These are phyloP conservation scores for Phanerochaete carnosa DNA, from an alignment of 768 basidiomycete species.

Conservation along the genomic window DNA sequence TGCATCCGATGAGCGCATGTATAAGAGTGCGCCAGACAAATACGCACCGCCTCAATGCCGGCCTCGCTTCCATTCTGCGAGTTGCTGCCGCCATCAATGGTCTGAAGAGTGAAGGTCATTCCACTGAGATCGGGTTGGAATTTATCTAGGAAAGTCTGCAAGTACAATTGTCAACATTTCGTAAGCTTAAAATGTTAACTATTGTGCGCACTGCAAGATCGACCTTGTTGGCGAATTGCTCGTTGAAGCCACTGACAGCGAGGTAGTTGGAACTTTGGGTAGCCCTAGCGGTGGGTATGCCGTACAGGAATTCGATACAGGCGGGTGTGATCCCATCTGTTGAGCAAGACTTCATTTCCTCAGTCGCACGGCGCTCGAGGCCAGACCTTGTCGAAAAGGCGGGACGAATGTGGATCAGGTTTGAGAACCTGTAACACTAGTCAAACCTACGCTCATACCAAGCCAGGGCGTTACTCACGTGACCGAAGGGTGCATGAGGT, in stretches of 20 bases:
- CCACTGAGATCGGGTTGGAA: conserved; percentile 45
- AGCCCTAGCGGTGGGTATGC: conserved; percentile 21
- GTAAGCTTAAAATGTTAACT: background rate
- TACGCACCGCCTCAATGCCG: conserved; percentile 60
- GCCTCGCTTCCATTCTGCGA: conserved; percentile 47
- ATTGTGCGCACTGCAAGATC: conserved; percentile 15
- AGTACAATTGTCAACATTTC: conserved; percentile 27
- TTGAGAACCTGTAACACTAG: background rate
- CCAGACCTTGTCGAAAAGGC: conserved; percentile 21
- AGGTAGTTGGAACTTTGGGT: conserved; percentile 13
- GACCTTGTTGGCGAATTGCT: conserved; percentile 19
- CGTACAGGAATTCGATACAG: conserved; percentile 31
- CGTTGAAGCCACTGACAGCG: conserved; percentile 19
- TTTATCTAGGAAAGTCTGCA: conserved; percentile 45
- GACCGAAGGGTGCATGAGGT: conserved; percentile 24
- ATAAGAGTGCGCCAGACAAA: conserved; percentile 14
- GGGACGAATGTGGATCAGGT: background rate
- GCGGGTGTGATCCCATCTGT: conserved; percentile 22
- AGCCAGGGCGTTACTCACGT: conserved; percentile 8
- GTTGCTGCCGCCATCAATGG: conserved; percentile 33
- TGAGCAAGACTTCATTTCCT: conserved; percentile 23
- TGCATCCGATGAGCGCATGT: background rate
- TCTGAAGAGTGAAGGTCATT: conserved; percentile 20
- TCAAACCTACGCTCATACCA: background rate
- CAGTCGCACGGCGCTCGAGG: background rate